Conservation (phyloP, 2,329 filamentous ascomycete species). For the Drechslerella dactyloides region DNA sequence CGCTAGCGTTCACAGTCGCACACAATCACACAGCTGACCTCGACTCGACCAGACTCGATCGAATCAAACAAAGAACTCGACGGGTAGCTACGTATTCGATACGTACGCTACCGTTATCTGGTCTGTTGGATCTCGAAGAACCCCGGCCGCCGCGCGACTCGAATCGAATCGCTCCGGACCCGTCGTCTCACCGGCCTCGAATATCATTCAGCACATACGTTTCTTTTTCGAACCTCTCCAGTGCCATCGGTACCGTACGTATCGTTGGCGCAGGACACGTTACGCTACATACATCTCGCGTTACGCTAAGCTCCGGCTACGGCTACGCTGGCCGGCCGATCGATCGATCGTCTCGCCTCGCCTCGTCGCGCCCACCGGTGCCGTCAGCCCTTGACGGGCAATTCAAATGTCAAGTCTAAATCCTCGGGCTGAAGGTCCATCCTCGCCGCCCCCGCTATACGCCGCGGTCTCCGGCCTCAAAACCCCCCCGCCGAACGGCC, state of each 20-base stretch:
- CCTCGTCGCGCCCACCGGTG: slow-evolving; percentile 19
- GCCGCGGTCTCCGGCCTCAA: slow-evolving; percentile 48
- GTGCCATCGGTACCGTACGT: too few relatives aligned
- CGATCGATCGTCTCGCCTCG: slow-evolving; percentile 6
- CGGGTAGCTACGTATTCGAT: neutral
- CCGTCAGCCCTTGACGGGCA: slow-evolving; percentile 50
- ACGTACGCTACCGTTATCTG: too few relatives aligned
- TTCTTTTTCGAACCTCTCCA: too few relatives aligned
- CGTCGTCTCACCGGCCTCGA: neutral
- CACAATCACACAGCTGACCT: neutral
- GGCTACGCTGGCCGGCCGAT: neutral
- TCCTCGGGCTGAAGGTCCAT: slow-evolving; percentile 50
- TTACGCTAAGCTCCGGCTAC: too few relatives aligned
- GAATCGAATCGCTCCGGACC: neutral
- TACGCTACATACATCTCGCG: too few relatives aligned
- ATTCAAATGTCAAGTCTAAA: slow-evolving; percentile 43
- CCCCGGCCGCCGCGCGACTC: neutral
- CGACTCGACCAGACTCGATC: neutral
- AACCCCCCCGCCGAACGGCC: slow-evolving; percentile 47
- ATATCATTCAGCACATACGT: neutral
- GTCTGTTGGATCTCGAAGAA: slow-evolving; percentile 1
- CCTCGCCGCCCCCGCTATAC: slow-evolving; percentile 49
- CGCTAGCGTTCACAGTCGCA: too few relatives aligned
- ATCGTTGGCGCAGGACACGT: too few relatives aligned
- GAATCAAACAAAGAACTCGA: slow-evolving; percentile 1